Conservation (phyloP, 208 protist genomes). For the Blechomonas ayalai region DNA sequence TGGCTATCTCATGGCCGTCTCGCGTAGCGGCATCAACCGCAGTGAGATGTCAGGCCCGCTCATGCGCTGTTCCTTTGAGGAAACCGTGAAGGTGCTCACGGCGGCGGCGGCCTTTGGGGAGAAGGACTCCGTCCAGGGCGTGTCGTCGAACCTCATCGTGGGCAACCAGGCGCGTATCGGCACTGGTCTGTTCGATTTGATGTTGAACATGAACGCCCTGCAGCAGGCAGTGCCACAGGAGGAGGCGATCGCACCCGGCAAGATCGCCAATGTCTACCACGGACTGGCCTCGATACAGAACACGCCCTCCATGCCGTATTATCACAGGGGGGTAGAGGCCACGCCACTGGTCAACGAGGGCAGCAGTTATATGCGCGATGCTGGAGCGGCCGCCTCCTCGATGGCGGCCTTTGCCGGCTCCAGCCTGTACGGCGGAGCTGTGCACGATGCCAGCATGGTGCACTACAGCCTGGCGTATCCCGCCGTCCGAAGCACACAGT, state of each 20-base stretch:
- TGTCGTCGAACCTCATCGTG: slow-evolving; percentile 98
- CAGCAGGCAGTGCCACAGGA: slow-evolving; percentile 71
- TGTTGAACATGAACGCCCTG: slow-evolving; percentile 91
- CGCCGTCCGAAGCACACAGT: background rate
- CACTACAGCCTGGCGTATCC: slow-evolving; percentile 47
- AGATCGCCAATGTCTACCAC: slow-evolving; percentile 78
- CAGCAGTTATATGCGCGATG: slow-evolving; percentile 32
- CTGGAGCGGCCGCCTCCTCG: slow-evolving; percentile 10
- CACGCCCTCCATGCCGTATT: slow-evolving; percentile 19
- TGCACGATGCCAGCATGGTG: slow-evolving; percentile 54
- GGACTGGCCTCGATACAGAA: slow-evolving; percentile 47
- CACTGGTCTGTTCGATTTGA: slow-evolving; percentile 96
- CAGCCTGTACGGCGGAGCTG: slow-evolving; percentile 33
- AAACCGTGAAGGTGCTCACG: slow-evolving; percentile 99
- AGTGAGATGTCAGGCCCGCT: slow-evolving; percentile 93
- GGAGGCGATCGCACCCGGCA: slow-evolving; percentile 65
- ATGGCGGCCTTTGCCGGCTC: slow-evolving; percentile 23
- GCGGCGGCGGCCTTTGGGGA: slow-evolving; percentile 96
- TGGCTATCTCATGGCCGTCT: slow-evolving; percentile 96
- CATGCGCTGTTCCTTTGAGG: slow-evolving; percentile 99
- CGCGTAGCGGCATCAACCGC: slow-evolving; percentile 95
- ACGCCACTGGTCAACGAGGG: slow-evolving; percentile 70
- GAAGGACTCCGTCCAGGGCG: slow-evolving; percentile 92
- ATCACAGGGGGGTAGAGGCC: slow-evolving; percentile 28
- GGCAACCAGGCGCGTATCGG: slow-evolving; percentile 96